Evolutionary conservation across 139 green algal species (phyloP), one percentile per base, ranked within the genome.

Genomic region (Medakamo hakoo): DNA sequence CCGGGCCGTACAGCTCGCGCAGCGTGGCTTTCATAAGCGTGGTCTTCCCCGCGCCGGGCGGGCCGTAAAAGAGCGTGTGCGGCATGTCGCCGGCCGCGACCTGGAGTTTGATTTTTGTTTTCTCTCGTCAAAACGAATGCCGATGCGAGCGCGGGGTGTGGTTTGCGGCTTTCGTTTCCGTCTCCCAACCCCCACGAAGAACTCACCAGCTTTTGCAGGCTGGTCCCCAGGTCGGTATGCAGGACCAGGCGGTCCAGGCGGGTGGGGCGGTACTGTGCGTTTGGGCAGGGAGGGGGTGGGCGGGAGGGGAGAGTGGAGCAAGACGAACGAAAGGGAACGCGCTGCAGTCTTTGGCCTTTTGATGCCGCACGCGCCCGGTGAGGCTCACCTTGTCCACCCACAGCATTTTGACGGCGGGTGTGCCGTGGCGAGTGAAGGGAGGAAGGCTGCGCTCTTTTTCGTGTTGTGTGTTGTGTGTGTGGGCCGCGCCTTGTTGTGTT

Each of bases 11-110:
- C 2, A 98, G 76, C 64, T 97, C 83, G 1, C 84, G 66, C n/a
- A 98, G 82, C 59, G 96, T 65, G 1, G 84, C 85, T 60, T 92
- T 79, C 29, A 96, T 80, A 18, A 98, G 72, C 2, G 92, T 98
- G 72, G 96, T 96, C 74, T 98, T 98, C 40, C 92, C 92, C 4
- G 88, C 84, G 4, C 92, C 92, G 14, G 86, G 73, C 0, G 90
- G 90, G 1, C 92, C 92, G 80, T 98, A 98, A 66, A 98, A 94
- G 1, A 98, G 75, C 4, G 86, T 86, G 71, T 98, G 91, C 0
- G 92, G 92, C 64, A 88, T 96, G 77, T 98, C 92, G 0, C 89
- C 88, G 9, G 68, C 71, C 0, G 68, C 63, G 0, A 97, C 79
- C 87, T 95, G 80, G 48, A 22, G 16, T 20, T 49, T 23, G 30